Percentiles rank a stretch among this genome's conserved stretches.
Evolutionary conservation across 2,329 filamentous ascomycete species (phyloP).

Genomic region (Hymenoscyphus repandus): DNA sequence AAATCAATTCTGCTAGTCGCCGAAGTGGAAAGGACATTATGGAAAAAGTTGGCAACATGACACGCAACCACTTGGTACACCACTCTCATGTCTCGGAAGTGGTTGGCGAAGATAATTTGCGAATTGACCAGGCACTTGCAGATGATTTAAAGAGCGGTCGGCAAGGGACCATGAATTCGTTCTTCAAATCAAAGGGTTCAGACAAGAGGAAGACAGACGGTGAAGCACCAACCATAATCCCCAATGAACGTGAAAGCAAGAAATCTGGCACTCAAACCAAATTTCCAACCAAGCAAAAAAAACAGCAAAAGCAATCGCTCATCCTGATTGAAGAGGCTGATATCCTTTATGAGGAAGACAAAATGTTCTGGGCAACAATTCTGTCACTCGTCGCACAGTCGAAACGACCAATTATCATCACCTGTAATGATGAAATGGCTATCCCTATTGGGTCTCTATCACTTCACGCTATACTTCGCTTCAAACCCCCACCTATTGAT

Average conservation of each 20-base stretch:
- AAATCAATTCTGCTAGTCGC: slow-evolving; percentile 80
- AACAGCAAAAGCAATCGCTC: slow-evolving; percentile 79
- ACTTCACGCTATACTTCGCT: slow-evolving; percentile 80
- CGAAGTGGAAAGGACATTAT: slow-evolving; percentile 85
- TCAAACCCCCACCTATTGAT: slow-evolving; percentile 59
- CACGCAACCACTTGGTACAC: slow-evolving; percentile 84
- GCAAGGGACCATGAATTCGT: slow-evolving; percentile 74
- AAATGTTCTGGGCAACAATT: slow-evolving; percentile 86
- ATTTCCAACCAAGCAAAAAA: slow-evolving; percentile 8
- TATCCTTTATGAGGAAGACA: slow-evolving; percentile 90
- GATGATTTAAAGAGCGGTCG: slow-evolving; percentile 61
- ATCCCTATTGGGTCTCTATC: slow-evolving; percentile 69
- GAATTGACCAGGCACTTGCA: slow-evolving; percentile 40
- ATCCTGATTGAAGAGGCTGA: slow-evolving; percentile 95
- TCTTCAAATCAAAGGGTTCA: slow-evolving; percentile 60
- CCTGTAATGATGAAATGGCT: slow-evolving; percentile 87
- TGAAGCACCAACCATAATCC: slow-evolving; percentile 23
- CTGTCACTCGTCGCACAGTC: slow-evolving; percentile 73
- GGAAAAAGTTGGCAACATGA: slow-evolving; percentile 95
- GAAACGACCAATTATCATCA: slow-evolving; percentile 88
- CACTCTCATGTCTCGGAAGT: slow-evolving; percentile 36
- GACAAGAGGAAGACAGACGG: slow-evolving; percentile 21
- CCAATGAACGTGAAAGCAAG: slow-evolving; percentile 17
- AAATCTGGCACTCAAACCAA: slow-evolving; percentile 10
- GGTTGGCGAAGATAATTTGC: slow-evolving; percentile 31